Evolutionary conservation across 2,329 filamentous ascomycete species (phyloP).

Genomic region (Parastagonospora nodorum): DNA sequence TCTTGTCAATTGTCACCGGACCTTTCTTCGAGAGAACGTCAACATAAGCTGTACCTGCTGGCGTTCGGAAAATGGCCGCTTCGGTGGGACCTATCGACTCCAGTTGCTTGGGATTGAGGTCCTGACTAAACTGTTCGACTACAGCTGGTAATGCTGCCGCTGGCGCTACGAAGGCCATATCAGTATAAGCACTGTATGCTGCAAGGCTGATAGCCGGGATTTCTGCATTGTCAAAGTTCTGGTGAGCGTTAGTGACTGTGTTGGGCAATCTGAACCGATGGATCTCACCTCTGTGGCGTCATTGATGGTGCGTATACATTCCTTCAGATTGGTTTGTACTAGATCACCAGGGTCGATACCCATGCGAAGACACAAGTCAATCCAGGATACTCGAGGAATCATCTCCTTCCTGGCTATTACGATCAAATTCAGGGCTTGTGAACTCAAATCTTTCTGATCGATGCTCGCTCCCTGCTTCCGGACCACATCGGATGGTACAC

Average conservation of each 20-base stretch:
- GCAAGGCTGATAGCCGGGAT: slow-evolving; percentile 63
- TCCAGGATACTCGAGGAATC: slow-evolving; percentile 82
- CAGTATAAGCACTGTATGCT: slow-evolving; percentile 83
- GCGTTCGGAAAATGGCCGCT: slow-evolving; percentile 89
- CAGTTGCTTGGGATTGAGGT: slow-evolving; percentile 74
- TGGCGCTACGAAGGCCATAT: slow-evolving; percentile 91
- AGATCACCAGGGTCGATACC: slow-evolving; percentile 83
- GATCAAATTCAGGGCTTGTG: slow-evolving; percentile 76
- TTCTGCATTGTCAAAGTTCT: slow-evolving; percentile 28
- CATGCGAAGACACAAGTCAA: slow-evolving; percentile 79
- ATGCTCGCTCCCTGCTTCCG: slow-evolving; percentile 51
- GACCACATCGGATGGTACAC: slow-evolving; percentile 60
- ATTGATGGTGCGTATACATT: slow-evolving; percentile 71
- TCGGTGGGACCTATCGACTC: slow-evolving; percentile 80
- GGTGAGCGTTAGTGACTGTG: not conserved
- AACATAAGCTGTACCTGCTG: slow-evolving; percentile 84
- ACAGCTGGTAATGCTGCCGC: slow-evolving; percentile 77
- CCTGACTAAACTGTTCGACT: slow-evolving; percentile 72
- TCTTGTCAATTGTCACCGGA: slow-evolving; percentile 78
- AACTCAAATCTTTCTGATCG: slow-evolving; percentile 60
- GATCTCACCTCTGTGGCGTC: slow-evolving; percentile 59
- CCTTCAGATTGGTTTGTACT: slow-evolving; percentile 65
- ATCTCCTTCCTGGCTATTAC: slow-evolving; percentile 79
- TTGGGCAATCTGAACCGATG: slow-evolving; percentile 13
- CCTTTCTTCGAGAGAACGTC: slow-evolving; percentile 88